phyloP scores from a whole-genome alignment of 148 eudicot genomes.

The Polygonum aviculare region DNA sequence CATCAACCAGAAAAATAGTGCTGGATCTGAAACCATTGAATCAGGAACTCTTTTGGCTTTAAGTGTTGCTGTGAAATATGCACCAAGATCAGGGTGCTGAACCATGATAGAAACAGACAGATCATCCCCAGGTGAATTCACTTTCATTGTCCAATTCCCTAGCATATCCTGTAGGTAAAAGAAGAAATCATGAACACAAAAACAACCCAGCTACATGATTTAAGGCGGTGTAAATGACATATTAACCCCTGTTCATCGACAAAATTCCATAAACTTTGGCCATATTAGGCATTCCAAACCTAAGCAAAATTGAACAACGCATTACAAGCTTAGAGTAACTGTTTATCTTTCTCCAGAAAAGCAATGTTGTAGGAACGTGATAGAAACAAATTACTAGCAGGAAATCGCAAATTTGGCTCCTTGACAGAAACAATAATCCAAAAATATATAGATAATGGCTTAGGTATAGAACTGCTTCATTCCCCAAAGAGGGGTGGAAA shows the following conservation, averaged over 20 bases:
- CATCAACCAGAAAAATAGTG: slow-evolving; percentile 84
- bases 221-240: neutral
- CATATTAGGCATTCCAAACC: neutral
- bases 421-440: neutral
- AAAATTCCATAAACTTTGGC: neutral
- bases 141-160: slow-evolving; percentile 74
- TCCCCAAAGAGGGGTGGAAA: neutral
- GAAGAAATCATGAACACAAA: neutral
- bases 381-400: too few species aligned
- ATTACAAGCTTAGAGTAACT: too few species aligned
- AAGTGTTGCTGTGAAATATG: slow-evolving; percentile 64
- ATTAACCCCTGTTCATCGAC: neutral
- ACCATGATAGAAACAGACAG: slow-evolving; percentile 49
- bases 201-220: neutral
- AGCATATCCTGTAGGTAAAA: slow-evolving; percentile 60
- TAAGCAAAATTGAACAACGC: too few species aligned
- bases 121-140: slow-evolving; percentile 56
- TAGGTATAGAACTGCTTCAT: neutral
- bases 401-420: too few species aligned
- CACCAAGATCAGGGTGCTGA: slow-evolving; percentile 65
- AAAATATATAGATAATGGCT: too few species aligned
- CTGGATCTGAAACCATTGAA: slow-evolving; percentile 28
- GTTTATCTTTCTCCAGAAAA: too few species aligned
- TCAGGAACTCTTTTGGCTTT: slow-evolving; percentile 54
- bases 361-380: too few species aligned